Base-by-base conservation (phyloP, 2,329 filamentous ascomycete genomes). In the Fusarium proliferatum region DNA sequence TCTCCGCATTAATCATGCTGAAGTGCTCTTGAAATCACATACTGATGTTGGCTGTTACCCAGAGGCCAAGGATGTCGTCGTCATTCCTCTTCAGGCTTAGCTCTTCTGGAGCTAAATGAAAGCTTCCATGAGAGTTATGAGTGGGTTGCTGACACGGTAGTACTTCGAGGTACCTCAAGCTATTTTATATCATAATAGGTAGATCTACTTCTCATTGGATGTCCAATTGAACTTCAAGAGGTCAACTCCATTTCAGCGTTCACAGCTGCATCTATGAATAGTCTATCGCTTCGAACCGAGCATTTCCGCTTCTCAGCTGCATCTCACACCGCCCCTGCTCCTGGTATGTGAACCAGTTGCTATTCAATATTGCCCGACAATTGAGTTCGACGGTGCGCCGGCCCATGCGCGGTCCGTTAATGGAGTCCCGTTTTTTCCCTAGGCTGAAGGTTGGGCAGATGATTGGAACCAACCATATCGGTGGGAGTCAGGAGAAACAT, bases 371-470 rank as follows among this genome's bases (percentile, higher is more conserved):
- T 67, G 56, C 67, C 61, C 62, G 64, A 65, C 52, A 62, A 76
- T 76, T 78, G 77, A 76, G 75, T 78, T 78, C 64, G 67, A 76
- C 75, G 76, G 77, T 75, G 72, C 61, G 67, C 68, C 70, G 67
- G 76, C 71, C 74, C 70, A 75, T 70, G 69, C 70, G 77, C 77
- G 77, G 77, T 77, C 77, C 77, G 77, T 66, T 68, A 55, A 75
- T 71, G 73, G 71, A 78, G 66, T 76, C 72, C 77, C 76, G 75
- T 78, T 74, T 77, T 78, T 77, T 78, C 69, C 72, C 77, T 78
- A 78, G 75, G 67, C 71, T 62, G 53, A 62, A 53, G 68, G 69
- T 55, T 69, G 75, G 66, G 48, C 53, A 76, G 63, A 58, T 59
- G 64, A 72, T 74, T 68, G 75, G 67, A 67, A 61, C 73, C 73